phyloP scores from a whole-genome alignment of 2,329 filamentous ascomycete species.

The Aspergillus calidoustus region DNA sequence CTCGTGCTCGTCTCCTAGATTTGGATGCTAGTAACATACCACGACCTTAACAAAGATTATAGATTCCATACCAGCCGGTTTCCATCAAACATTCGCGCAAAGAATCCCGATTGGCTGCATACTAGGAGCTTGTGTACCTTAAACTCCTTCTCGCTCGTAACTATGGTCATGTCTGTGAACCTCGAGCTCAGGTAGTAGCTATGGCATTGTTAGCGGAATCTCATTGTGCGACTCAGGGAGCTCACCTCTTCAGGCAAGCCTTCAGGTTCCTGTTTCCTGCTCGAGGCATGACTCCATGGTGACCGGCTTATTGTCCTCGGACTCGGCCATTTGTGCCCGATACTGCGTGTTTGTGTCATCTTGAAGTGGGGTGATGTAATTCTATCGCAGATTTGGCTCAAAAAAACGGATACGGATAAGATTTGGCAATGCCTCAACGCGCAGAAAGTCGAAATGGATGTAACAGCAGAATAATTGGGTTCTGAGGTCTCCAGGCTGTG shows the following conservation, averaged over 20 bases:
- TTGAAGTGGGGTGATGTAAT: background rate
- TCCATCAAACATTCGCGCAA: constrained; percentile 7
- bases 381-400: background rate
- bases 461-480: too few relatives aligned
- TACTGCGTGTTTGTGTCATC: background rate
- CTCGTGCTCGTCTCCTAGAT: constrained; percentile 3
- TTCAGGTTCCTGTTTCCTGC: constrained; percentile 1
- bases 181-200: constrained; percentile 8
- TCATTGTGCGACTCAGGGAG: background rate
- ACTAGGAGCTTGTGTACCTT: background rate
- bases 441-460: background rate
- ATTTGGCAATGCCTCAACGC: too few relatives aligned
- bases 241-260: constrained; percentile 2
- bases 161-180: constrained; percentile 10
- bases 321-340: background rate
- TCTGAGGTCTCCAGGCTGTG: too few relatives aligned
- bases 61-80: constrained; percentile 3
- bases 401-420: too few relatives aligned
- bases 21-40: background rate
- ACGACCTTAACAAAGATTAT: background rate
- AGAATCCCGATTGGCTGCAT: constrained; percentile 10
- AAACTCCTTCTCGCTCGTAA: background rate
- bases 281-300: background rate
- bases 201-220: background rate
- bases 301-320: background rate